These are phyloP conservation scores for Arthromyces matolae DNA, from an alignment of 768 basidiomycete genomes.

Conservation along the genomic window DNA sequence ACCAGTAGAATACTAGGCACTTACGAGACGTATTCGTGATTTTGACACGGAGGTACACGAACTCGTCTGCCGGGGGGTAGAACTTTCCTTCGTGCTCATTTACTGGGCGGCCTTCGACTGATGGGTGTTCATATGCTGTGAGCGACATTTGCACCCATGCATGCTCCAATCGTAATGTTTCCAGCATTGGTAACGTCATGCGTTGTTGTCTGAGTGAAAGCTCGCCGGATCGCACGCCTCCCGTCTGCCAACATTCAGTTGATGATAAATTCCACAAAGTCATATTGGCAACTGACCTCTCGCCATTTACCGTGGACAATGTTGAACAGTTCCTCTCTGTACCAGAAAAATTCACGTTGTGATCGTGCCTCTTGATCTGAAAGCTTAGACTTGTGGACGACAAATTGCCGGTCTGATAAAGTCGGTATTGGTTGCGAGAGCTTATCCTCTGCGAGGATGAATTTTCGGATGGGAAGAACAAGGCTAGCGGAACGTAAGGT, in stretches of 20 bases:
- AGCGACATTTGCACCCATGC: conserved; percentile 59
- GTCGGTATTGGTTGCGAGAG: conserved; percentile 75
- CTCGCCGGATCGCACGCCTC: conserved; percentile 71
- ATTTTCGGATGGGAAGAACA: conserved; percentile 68
- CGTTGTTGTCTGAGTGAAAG: conserved; percentile 76
- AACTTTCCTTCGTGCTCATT: conserved; percentile 39
- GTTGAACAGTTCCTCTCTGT: conserved; percentile 82
- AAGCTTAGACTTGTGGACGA: conserved; percentile 72
- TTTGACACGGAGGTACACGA: conserved; percentile 53
- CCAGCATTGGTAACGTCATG: conserved; percentile 76
- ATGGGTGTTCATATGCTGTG: conserved; percentile 24
- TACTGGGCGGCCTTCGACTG: conserved; percentile 19
- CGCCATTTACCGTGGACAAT: conserved; percentile 71
- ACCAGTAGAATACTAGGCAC: conserved; percentile 24
- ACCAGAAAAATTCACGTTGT: conserved; percentile 92
- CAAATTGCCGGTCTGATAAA: conserved; percentile 85
- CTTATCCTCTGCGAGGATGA: conserved; percentile 54
- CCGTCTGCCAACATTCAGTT: conserved; percentile 48
- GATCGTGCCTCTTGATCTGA: conserved; percentile 53
- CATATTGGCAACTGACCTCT: conserved; percentile 54
- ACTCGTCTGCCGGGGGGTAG: conserved; percentile 53
- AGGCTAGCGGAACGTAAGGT: too few species aligned
- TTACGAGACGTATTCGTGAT: conserved; percentile 67
- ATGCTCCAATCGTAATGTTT: conserved; percentile 66
- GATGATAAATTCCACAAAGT: neutral